A percentile compares a stretch with the other conserved stretches of the same genome.
These are phyloP conservation scores for Hortiboletus flavorubellus DNA, from an alignment of 768 basidiomycete genomes.

Conservation along the genomic window DNA sequence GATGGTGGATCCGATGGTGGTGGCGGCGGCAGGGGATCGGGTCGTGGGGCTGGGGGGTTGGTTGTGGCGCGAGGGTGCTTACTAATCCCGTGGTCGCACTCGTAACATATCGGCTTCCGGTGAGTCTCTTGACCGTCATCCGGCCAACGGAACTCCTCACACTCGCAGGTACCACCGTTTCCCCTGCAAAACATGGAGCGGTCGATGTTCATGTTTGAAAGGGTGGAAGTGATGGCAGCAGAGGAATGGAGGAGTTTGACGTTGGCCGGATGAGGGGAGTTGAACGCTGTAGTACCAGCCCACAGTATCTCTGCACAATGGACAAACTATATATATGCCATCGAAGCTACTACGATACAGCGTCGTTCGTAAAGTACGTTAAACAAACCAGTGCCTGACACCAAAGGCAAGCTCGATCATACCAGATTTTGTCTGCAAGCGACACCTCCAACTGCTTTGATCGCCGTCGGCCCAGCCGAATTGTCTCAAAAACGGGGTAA, in stretches of 20 bases:
- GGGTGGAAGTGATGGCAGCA: too few species aligned
- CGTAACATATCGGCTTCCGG: not conserved
- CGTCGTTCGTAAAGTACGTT: not conserved
- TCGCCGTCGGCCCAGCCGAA: not conserved
- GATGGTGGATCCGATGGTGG: not conserved
- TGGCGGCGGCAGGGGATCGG: not conserved
- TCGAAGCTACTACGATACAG: not conserved
- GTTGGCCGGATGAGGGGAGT: too few species aligned
- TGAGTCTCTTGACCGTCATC: not conserved
- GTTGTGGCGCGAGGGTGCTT: not conserved
- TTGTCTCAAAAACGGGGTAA: slow-evolving; percentile 13
- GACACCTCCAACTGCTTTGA: slow-evolving; percentile 3
- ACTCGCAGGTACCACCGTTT: not conserved
- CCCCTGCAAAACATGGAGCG: not conserved
- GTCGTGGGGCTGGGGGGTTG: not conserved
- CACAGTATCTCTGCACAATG: not conserved
- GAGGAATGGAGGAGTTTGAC: too few species aligned
- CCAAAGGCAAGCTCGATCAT: slow-evolving; percentile 8
- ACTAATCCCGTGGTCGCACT: not conserved
- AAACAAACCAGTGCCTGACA: slow-evolving; percentile 8
- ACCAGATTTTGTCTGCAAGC: slow-evolving; percentile 10
- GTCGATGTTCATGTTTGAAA: not conserved
- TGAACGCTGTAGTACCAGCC: too few species aligned
- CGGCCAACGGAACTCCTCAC: not conserved
- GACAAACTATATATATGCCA: too few species aligned